Evolutionary conservation across 306 rosid species (phyloP).

Genomic region (Dicorynia guianensis): DNA sequence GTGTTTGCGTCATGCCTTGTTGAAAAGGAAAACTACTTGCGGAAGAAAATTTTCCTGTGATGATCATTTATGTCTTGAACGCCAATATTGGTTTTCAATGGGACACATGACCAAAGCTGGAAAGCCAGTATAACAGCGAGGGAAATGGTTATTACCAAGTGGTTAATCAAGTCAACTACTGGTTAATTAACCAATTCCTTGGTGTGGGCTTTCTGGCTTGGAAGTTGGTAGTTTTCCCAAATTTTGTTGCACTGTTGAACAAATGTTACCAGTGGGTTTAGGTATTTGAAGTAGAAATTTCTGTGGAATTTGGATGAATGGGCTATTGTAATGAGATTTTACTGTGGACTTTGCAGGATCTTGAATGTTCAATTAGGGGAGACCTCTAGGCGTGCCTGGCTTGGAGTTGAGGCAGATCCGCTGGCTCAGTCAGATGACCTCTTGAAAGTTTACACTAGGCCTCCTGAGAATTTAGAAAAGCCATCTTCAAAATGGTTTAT

Average conservation of each 20-base stretch:
- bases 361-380: conserved; percentile 91
- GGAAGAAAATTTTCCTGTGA: neutral
- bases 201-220: no score
- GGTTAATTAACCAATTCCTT: no score
- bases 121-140: no score
- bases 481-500: conserved; percentile 92
- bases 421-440: conserved; percentile 78
- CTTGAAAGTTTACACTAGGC: conserved; percentile 83
- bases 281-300: conserved; percentile 14
- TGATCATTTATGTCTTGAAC: conserved; percentile 20
- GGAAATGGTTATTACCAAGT: no score
- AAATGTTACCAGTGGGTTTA: neutral
- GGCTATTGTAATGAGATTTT: conserved; percentile 24
- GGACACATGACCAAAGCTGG: no score
- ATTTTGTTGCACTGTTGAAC: neutral
- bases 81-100: neutral
- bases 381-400: conserved; percentile 93
- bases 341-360: conserved; percentile 57
- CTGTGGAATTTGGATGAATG: neutral
- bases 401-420: conserved; percentile 95
- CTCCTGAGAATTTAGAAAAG: conserved; percentile 59
- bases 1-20: neutral
- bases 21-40: conserved; percentile 13
- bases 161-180: no score
- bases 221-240: no score